Conservation (phyloP, 495 filamentous ascomycete genomes). For the Hyaloscypha bicolor region DNA sequence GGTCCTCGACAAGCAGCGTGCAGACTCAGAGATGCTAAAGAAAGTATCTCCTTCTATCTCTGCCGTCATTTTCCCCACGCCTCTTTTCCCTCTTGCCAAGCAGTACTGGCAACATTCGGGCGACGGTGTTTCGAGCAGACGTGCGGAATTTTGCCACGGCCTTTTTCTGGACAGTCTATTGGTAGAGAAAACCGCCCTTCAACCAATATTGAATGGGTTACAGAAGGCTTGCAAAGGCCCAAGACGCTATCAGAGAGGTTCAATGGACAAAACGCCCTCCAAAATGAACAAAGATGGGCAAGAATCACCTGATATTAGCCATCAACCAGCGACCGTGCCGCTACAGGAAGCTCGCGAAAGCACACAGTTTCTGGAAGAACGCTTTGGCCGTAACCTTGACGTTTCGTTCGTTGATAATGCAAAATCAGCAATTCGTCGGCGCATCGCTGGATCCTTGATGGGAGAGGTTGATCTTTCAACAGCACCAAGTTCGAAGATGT, state of each 20-base stretch:
- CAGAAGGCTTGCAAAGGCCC: constrained; percentile 64
- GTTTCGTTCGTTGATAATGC: constrained; percentile 75
- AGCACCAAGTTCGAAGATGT: constrained; percentile 39
- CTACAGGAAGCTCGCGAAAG: constrained; percentile 48
- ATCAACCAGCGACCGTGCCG: constrained; percentile 11
- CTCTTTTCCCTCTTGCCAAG: constrained; percentile 71
- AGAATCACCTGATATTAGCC: neutral
- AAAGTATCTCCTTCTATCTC: constrained; percentile 55
- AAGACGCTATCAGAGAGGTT: constrained; percentile 69
- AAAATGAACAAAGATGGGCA: constrained; percentile 9
- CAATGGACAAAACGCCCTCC: constrained; percentile 42
- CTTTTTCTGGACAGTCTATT: constrained; percentile 73
- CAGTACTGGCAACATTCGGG: constrained; percentile 96
- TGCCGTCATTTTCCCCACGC: constrained; percentile 70
- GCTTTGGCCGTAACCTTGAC: constrained; percentile 90
- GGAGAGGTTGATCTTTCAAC: constrained; percentile 64
- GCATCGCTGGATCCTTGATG: constrained; percentile 86
- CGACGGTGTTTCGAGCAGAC: constrained; percentile 90
- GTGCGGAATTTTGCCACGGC: constrained; percentile 83
- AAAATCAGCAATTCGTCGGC: constrained; percentile 79
- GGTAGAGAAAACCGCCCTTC: constrained; percentile 49
- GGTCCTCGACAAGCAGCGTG: constrained; percentile 51
- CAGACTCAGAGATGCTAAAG: constrained; percentile 48
- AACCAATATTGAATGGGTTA: constrained; percentile 21
- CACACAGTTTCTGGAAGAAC: constrained; percentile 85